These are phyloP conservation scores for Moniliophthora roreri DNA, from an alignment of 1,284 basidiomycete species.

Conservation along the genomic window DNA sequence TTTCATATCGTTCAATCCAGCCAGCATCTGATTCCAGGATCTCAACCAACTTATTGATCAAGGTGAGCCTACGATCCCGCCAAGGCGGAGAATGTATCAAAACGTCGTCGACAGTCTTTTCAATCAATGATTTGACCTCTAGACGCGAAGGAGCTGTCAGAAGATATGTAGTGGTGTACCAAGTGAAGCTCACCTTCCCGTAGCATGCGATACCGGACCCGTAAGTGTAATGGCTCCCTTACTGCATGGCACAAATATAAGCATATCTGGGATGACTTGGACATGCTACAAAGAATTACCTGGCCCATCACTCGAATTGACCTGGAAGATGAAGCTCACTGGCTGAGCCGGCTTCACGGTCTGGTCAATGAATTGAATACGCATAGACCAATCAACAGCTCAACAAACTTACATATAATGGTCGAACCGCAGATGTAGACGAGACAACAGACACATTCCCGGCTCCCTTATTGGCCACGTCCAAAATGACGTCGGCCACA, in stretches of 20 bases:
- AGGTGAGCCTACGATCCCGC: conserved; percentile 33
- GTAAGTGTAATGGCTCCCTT: conserved; percentile 59
- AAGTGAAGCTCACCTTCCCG: conserved; percentile 57
- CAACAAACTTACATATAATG: conserved; percentile 36
- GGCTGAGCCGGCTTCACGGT: conserved; percentile 69
- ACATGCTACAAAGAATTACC: conserved; percentile 36
- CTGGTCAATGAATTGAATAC: conserved; percentile 34
- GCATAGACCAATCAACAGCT: neutral
- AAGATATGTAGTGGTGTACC: conserved; percentile 8
- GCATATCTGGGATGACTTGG: neutral
- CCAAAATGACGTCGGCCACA: conserved; percentile 57
- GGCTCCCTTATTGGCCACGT: conserved; percentile 38
- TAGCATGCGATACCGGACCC: conserved; percentile 70
- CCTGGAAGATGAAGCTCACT: conserved; percentile 70
- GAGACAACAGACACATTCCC: conserved; percentile 52
- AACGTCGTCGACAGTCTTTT: conserved; percentile 43
- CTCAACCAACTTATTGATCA: conserved; percentile 52
- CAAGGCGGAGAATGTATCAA: conserved; percentile 32
- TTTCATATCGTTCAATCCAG: conserved; percentile 68
- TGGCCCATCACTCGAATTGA: conserved; percentile 60
- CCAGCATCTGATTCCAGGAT: conserved; percentile 57
- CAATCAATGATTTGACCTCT: conserved; percentile 67
- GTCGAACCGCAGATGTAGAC: conserved; percentile 40
- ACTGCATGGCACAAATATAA: conserved; percentile 33
- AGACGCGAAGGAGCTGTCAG: conserved; percentile 7